Conservation (phyloP, 257 asterid genomes). For the Rubia yunnanensis region DNA sequence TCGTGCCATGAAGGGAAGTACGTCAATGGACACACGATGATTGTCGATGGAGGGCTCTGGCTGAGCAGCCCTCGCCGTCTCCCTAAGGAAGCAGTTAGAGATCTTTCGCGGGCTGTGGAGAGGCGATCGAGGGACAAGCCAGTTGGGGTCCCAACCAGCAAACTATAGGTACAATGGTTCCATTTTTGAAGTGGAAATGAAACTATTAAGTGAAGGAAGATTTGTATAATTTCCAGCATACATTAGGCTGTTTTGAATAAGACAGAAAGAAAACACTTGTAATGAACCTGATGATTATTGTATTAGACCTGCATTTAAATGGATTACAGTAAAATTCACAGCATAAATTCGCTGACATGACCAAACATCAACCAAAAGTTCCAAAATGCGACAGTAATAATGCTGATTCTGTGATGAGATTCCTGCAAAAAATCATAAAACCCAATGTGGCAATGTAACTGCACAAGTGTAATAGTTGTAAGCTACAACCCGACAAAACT, state of each 20-base stretch:
- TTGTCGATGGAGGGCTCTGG: constrained; percentile 82
- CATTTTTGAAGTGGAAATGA: background rate
- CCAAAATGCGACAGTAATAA: too few species aligned
- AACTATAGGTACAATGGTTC: constrained; percentile 35
- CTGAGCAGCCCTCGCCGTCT: constrained; percentile 57
- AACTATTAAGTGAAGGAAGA: background rate
- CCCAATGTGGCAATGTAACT: too few species aligned
- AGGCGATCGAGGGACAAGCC: constrained; percentile 59
- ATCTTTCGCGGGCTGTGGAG: constrained; percentile 61
- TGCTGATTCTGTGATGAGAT: too few species aligned
- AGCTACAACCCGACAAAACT: too few species aligned
- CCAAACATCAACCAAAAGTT: too few species aligned
- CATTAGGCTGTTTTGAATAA: background rate
- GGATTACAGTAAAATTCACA: too few species aligned
- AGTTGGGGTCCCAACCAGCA: constrained; percentile 56
- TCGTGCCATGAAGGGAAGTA: constrained; percentile 47
- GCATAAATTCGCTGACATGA: too few species aligned
- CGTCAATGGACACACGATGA: constrained; percentile 54
- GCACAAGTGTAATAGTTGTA: too few species aligned
- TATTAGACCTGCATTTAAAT: background rate
- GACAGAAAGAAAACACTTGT: background rate
- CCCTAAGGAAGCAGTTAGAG: constrained; percentile 55
- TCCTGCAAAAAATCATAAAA: too few species aligned
- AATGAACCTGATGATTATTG: background rate
- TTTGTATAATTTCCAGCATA: background rate